Evolutionary conservation across 495 filamentous ascomycete species (phyloP), one percentile per base, ranked within the genome.

Genomic region (Usnea hakonensis): DNA sequence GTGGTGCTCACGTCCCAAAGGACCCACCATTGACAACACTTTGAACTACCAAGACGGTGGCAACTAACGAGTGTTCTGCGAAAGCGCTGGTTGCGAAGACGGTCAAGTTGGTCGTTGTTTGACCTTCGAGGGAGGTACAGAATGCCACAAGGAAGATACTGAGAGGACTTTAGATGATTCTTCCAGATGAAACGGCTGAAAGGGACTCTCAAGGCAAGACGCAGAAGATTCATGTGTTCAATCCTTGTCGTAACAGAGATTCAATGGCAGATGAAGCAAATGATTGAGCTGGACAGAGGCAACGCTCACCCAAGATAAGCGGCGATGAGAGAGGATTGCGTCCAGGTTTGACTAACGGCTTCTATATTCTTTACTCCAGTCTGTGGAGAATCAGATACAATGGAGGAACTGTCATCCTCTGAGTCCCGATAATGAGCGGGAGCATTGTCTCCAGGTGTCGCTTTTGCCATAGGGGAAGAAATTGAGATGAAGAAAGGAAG

Each of bases 11-110:
- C 5, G 62, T 35, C 50, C 7, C 16, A 28, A 33, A 54, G 1
- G 13, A 55, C 76, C 55, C 65, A 82, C 81, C 78, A 66, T 83
- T 80, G 52, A 85, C 80, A 43, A 85, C 80, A 73, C 79, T 77
- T 63, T 83, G 80, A 17, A 85, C 75, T 16, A 84, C 81, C 19
- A 78, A 71, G 21, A 84, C 80, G 5, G 82, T 83, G 4, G 81
- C 77, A 16, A 84, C 79, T 67, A 84, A 69, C 2, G 82, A 83
- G 61, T 84, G 82, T 57, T 78, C 76, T 38, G 74, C 75, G 65
- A 85, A 85, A n/a, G 82, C 75, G 68, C 81, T 83, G 21, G 82
- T 85, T 14, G 82, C 82, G 73, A 81, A 83, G 23, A 79, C 75
- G 5, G 80, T 79, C 46, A 84, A 70, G 37, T 79, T 83, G 67